These are phyloP conservation scores for Nothophytophthora sp. DNA, from an alignment of 352 stramenopile genomes.

Conservation along the genomic window DNA sequence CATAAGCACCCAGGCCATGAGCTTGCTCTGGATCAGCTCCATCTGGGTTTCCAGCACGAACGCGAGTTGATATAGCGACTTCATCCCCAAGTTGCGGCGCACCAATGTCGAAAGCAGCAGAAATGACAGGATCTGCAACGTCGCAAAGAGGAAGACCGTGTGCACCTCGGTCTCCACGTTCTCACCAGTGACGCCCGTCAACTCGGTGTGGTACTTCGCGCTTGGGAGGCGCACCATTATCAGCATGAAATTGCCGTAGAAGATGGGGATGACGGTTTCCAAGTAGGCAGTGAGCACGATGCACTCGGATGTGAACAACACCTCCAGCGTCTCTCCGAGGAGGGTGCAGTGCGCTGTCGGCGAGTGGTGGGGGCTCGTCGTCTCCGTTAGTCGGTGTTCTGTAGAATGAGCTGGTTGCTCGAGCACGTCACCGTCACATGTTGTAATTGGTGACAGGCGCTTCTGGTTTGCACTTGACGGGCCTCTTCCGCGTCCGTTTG, in stretches of 20 bases:
- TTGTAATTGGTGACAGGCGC: no score
- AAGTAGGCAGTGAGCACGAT: constrained; percentile 24
- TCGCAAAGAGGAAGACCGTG: constrained; percentile 5
- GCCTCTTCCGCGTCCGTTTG: no score
- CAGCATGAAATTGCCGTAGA: constrained; percentile 13
- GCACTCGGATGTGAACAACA: constrained; percentile 23
- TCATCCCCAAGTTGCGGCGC: constrained; percentile 1
- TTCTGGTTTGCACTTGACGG: no score
- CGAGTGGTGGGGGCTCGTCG: no score
- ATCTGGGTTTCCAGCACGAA: constrained; percentile 23
- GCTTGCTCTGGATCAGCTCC: neutral
- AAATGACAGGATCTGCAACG: constrained; percentile 10
- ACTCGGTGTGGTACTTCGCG: constrained; percentile 18
- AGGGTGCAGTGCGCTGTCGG: neutral
- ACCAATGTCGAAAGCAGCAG: constrained; percentile 1
- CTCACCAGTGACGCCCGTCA: neutral
- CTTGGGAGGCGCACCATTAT: constrained; percentile 9
- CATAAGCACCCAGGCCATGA: constrained; percentile 7
- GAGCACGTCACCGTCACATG: no score
- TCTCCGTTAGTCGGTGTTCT: neutral
- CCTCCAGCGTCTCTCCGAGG: neutral
- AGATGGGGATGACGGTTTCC: constrained; percentile 21
- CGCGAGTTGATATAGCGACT: constrained; percentile 7
- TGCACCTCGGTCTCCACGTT: neutral
- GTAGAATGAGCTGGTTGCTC: neutral